Evolutionary conservation across 1,284 basidiomycete genomes (phyloP).

Genomic region (Stygiomarasmius scandens): DNA sequence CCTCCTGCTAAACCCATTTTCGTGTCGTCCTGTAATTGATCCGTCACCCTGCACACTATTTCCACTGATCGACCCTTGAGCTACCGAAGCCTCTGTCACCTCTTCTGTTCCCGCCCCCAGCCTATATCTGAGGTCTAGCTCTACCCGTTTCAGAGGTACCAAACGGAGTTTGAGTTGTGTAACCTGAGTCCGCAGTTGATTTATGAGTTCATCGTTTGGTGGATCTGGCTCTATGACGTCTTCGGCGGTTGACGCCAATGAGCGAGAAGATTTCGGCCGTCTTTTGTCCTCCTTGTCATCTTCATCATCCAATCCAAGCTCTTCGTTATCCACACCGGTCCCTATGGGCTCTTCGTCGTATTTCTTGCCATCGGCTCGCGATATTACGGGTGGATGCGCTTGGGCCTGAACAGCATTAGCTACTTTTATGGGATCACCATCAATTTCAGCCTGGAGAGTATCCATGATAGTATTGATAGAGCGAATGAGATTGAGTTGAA

Average conservation of each 20-base stretch:
- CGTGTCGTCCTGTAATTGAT: neutral
- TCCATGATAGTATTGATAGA: slow-evolving; percentile 61
- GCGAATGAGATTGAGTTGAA: slow-evolving; percentile 68
- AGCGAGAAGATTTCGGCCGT: neutral
- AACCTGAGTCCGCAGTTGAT: neutral
- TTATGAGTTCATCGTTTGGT: slow-evolving; percentile 30
- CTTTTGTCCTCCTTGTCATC: neutral
- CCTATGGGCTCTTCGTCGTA: neutral
- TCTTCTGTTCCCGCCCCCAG: slow-evolving; percentile 54
- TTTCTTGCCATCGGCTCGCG: neutral
- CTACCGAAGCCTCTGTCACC: slow-evolving; percentile 17
- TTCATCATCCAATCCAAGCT: too few species aligned
- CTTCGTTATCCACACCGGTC: too few species aligned
- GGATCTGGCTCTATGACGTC: neutral
- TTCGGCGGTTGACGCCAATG: neutral
- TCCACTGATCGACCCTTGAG: neutral
- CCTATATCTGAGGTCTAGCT: slow-evolving; percentile 52
- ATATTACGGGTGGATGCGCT: neutral
- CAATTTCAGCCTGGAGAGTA: slow-evolving; percentile 45
- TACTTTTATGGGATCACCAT: slow-evolving; percentile 24
- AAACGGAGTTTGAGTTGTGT: slow-evolving; percentile 48
- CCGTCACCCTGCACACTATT: neutral
- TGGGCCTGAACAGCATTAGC: slow-evolving; percentile 1
- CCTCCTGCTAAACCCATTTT: too few species aligned
- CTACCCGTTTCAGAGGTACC: slow-evolving; percentile 55